Evolutionary conservation across 176 grass and related monocot genomes (phyloP).

Genomic region (Phragmites australis): DNA sequence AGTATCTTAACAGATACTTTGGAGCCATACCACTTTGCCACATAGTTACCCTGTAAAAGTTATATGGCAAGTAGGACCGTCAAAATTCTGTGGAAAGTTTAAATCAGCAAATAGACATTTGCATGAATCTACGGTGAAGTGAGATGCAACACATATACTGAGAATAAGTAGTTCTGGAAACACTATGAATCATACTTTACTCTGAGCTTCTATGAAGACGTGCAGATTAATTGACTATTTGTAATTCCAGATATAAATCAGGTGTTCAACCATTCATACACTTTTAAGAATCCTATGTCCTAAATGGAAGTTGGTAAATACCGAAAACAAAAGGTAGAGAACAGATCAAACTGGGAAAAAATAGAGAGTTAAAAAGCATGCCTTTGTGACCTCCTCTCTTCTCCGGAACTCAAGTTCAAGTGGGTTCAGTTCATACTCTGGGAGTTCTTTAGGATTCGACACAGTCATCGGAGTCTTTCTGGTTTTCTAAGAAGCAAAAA

Average conservation of each 20-base stretch:
- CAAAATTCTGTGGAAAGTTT: slow-evolving; percentile 17
- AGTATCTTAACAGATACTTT: slow-evolving; percentile 95
- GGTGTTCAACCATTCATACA: not conserved
- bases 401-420: slow-evolving; percentile 78
- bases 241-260: slow-evolving; percentile 9
- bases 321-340: not conserved
- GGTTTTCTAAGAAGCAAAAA: slow-evolving; percentile 57
- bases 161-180: not conserved
- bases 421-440: slow-evolving; percentile 95
- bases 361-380: slow-evolving; percentile 26
- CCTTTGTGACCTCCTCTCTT: slow-evolving; percentile 73
- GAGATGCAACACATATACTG: too few species aligned
- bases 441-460: slow-evolving; percentile 82
- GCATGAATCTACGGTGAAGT: not conserved
- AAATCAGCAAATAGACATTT: not conserved
- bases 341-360: not conserved
- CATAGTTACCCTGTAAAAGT: slow-evolving; percentile 61
- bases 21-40: slow-evolving; percentile 93
- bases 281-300: not conserved
- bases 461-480: slow-evolving; percentile 87
- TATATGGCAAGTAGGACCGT: slow-evolving; percentile 27
- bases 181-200: not conserved
- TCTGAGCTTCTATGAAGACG: not conserved
- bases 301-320: not conserved
- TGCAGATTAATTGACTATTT: not conserved